Evolutionary conservation across 306 rosid genomes (phyloP), one percentile per base, ranked within the genome.

Genomic region (Luffa acutangula): DNA sequence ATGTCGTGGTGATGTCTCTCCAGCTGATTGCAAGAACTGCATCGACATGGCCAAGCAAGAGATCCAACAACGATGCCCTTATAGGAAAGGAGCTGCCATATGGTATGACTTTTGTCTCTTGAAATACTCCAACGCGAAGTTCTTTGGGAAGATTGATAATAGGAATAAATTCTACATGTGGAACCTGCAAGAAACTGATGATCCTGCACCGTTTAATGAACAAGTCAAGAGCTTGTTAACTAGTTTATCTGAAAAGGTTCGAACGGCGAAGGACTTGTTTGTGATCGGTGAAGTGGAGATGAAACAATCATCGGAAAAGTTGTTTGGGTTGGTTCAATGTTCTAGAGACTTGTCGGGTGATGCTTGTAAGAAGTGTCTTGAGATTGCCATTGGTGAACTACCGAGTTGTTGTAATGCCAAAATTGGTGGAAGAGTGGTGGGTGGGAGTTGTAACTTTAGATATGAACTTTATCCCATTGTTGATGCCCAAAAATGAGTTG

Each of bases 401-500:
- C 81, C 88, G 0, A 83, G 46, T 21, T 86, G 70, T 9, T 80
- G 86, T 33, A 34, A 58, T 67, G 79, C 76, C 12, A 86, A 83
- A 70, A 43, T 71, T 56, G 88, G 88, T 6, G 85, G 88, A 33
- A 74, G 88, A 33, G 86, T 86, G 39, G 83, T 86, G 1, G 79
- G 86, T 14, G 88, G 84, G 20, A 86, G 86, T 14, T 86, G 88
- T 63, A 80, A 86, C 43, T 79, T 83, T 10, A 63, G 85, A 66
- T 83, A 59, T 78, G 88, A 86, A 59, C 83, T 78, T 78, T 86
- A 83, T 57, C 86, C 86, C 9, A 83, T 86, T 15, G 86, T 83
- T 65, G 74, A 65, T 36, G 48, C 72, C 4, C 79, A 76, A 4
- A 54, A 76, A 37, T 76, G 10, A 41, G 0, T 34, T 0, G 0